Evolutionary conservation across 106 monocot species (phyloP).

Genomic region (Triglochin maritima): DNA sequence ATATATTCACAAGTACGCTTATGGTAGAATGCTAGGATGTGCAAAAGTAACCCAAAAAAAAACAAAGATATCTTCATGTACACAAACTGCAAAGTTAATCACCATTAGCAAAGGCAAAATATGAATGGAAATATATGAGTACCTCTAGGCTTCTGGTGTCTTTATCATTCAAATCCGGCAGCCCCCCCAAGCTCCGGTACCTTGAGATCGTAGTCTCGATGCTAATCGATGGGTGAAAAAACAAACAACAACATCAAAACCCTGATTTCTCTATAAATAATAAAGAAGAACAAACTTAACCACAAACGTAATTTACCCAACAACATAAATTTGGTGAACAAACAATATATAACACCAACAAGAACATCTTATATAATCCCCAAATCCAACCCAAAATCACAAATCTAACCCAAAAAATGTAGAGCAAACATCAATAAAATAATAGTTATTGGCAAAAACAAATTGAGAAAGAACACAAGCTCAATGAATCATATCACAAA

Average conservation of each 20-base stretch:
- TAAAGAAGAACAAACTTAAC: not conserved
- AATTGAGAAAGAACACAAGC: not conserved
- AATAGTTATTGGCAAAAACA: not conserved
- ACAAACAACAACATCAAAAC: not conserved
- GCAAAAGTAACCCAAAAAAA: too few relatives aligned
- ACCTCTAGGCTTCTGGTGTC: conserved; percentile 14
- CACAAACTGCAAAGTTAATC: too few relatives aligned
- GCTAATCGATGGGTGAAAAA: not conserved
- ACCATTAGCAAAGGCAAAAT: not conserved
- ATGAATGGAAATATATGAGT: not conserved
- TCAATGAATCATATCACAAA: not conserved
- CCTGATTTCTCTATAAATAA: not conserved
- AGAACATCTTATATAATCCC: too few relatives aligned
- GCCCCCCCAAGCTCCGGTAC: conserved; percentile 10
- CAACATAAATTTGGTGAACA: not conserved
- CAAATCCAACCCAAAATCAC: too few relatives aligned
- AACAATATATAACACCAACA: too few relatives aligned
- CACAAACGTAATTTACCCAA: not conserved
- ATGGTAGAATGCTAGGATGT: too few relatives aligned
- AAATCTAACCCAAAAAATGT: not conserved
- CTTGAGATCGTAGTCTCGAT: conserved; percentile 10
- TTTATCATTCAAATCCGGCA: conserved; percentile 11
- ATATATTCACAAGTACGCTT: too few relatives aligned
- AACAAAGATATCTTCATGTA: too few relatives aligned
- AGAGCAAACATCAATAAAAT: not conserved